Base-by-base conservation (phyloP, 2,329 filamentous ascomycete genomes). In the Pyrenophora graminea region DNA sequence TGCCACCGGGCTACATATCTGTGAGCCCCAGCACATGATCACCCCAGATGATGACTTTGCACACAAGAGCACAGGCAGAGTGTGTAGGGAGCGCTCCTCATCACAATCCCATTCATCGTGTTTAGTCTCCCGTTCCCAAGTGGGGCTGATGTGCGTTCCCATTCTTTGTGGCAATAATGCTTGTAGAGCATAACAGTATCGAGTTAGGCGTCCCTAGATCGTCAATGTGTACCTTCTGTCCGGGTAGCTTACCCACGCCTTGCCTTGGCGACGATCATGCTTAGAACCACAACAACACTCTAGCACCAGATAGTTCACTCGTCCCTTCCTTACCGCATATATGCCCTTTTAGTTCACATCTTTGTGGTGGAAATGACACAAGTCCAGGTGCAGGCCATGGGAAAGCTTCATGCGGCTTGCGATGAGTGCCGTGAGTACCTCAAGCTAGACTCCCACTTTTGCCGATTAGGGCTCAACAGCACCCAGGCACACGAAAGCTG, bases 401-500 rank as follows among this genome's bases (percentile, higher is more conserved):
- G 68, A 44, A 70, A 65, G 51, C 56, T 72, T 13, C 70, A 71
- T 50, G 51, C 70, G 6, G 69, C 70, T 3, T 72, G 70, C 45
- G 70, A 72, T 45, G 70, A 71, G 48, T 72, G 70, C 53, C 61
- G 70, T 72, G 53, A 66, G 70, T 65, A 40, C 38, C 36, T 36
- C 44, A 15, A 37, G 19, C 34, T 19, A 32, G 32, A 44, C 39
- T 51, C 39, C 34, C 25, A 42, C 18, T 27, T 44, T 31, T 13
- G 34, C 27, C 34, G 30, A 18, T 42, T 18, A n/a, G 17, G 43
- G 39, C 39, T 51, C 53, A 48, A 48, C 39, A 27, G 9, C 18
- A 34, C 13, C 30, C 43, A 80, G 77, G 78, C 45, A 68, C 66
- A 13, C 74, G 77, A 52, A 81, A 81, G 61, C 59, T 81, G 38